These are phyloP conservation scores for Hypocreales sp. DNA, from an alignment of 2,329 filamentous ascomycete genomes.

Conservation along the genomic window DNA sequence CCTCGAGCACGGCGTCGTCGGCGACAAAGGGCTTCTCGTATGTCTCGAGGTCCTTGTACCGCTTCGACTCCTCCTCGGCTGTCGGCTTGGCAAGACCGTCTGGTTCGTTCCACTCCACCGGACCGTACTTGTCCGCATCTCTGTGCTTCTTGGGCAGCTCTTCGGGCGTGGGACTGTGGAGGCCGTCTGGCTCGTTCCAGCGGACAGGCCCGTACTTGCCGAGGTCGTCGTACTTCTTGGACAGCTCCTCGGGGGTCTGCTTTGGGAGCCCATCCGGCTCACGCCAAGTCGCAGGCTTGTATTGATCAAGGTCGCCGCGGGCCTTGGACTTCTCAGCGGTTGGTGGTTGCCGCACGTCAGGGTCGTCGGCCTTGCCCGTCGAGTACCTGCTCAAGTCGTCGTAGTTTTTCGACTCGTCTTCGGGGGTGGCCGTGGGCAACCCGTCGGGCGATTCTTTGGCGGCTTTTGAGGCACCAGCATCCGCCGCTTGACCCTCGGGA, in stretches of 20 bases:
- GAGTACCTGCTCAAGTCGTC: too few relatives aligned
- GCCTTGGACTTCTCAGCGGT: too few relatives aligned
- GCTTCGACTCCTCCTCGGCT: slow-evolving; percentile 14
- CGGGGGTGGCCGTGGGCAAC: too few relatives aligned
- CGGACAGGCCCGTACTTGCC: slow-evolving; percentile 15
- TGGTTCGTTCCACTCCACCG: slow-evolving; percentile 15
- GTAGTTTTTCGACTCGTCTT: too few relatives aligned
- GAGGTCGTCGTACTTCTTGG: slow-evolving; percentile 23
- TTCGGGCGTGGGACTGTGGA: too few relatives aligned
- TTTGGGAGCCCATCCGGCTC: slow-evolving; percentile 18
- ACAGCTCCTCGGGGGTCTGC: slow-evolving; percentile 18
- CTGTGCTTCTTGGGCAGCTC: too few relatives aligned
- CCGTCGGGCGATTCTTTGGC: slow-evolving; percentile 17
- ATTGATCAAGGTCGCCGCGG: slow-evolving; percentile 22
- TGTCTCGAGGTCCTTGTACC: slow-evolving; percentile 18
- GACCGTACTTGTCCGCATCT: too few relatives aligned
- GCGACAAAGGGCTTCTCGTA: slow-evolving; percentile 10
- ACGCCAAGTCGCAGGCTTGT: slow-evolving; percentile 19
- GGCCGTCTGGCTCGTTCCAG: too few relatives aligned
- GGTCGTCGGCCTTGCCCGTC: too few relatives aligned
- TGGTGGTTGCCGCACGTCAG: too few relatives aligned
- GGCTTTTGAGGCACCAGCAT: slow-evolving; percentile 15
- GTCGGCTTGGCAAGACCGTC: slow-evolving; percentile 10
- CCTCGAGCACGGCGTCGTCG: slow-evolving; percentile 4
- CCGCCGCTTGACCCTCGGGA: neutral